These are phyloP conservation scores for Phytomonas sp. DNA, from an alignment of 208 protist species.

Conservation along the genomic window DNA sequence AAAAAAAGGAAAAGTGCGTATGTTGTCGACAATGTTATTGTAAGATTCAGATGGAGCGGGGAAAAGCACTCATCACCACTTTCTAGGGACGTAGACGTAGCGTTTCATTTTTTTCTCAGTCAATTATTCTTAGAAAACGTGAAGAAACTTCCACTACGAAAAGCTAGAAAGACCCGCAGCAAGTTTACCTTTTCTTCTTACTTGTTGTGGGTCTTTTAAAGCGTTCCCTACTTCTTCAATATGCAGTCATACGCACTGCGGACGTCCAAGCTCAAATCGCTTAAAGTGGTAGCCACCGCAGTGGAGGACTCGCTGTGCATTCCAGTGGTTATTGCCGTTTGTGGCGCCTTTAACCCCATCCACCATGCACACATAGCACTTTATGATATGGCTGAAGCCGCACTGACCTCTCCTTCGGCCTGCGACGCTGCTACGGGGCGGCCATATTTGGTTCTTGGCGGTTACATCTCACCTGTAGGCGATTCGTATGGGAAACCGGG, in stretches of 20 bases:
- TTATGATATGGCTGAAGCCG: slow-evolving; percentile 32
- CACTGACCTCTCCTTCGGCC: slow-evolving; percentile 11
- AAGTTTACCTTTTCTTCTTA: neutral
- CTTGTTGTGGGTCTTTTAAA: neutral
- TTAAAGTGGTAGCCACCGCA: neutral
- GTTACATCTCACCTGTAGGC: slow-evolving; percentile 69
- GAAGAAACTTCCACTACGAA: neutral
- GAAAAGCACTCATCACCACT: neutral
- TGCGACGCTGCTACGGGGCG: neutral
- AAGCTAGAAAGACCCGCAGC: neutral
- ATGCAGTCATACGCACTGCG: neutral
- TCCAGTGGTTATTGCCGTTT: slow-evolving; percentile 51
- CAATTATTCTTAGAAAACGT: neutral
- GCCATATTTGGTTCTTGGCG: slow-evolving; percentile 41
- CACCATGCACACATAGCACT: slow-evolving; percentile 64
- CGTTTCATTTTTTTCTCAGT: neutral
- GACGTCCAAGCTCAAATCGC: neutral
- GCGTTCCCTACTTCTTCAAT: neutral
- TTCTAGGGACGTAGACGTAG: neutral
- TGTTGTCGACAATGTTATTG: neutral
- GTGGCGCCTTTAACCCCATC: slow-evolving; percentile 80
- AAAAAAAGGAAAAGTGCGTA: neutral
- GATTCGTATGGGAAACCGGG: slow-evolving; percentile 74
- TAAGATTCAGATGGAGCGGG: neutral
- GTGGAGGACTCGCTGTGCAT: neutral